Conservation (phyloP, 2,329 filamentous ascomycete species). For the Ophidiomyces ophidiicola region DNA sequence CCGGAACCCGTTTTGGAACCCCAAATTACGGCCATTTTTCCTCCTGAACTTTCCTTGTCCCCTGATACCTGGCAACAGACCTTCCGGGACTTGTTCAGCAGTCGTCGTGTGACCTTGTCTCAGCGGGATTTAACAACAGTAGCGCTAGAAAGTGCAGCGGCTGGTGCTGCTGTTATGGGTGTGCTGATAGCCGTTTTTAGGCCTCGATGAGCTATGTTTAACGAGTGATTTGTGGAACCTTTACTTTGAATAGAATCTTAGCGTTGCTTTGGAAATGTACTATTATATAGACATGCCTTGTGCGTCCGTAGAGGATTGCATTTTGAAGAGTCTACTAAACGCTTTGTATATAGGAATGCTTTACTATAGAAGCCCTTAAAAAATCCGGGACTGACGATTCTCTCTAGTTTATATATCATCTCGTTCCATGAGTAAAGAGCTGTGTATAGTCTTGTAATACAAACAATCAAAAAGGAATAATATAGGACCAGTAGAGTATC, state of each 20-base stretch:
- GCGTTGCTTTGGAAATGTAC: not conserved
- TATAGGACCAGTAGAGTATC: slow-evolving; percentile 2
- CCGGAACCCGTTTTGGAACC: slow-evolving; percentile 14
- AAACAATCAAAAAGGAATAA: not conserved
- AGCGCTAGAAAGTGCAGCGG: slow-evolving; percentile 53
- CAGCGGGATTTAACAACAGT: slow-evolving; percentile 61
- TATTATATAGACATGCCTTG: too few species aligned
- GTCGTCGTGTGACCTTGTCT: slow-evolving; percentile 49
- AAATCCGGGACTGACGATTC: too few species aligned
- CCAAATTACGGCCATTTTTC: slow-evolving; percentile 19
- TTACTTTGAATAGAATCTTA: not conserved
- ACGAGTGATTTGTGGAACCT: not conserved
- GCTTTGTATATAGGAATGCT: too few species aligned
- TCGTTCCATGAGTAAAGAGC: not conserved
- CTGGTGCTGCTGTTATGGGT: slow-evolving; percentile 51
- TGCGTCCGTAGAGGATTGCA: not conserved
- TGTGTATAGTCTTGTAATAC: slow-evolving; percentile 10
- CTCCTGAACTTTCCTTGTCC: slow-evolving; percentile 20
- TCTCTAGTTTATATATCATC: not conserved
- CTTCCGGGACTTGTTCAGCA: slow-evolving; percentile 51
- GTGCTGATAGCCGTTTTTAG: slow-evolving; percentile 41
- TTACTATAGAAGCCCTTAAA: too few species aligned
- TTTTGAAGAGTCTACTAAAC: not conserved
- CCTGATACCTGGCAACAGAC: slow-evolving; percentile 39
- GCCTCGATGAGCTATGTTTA: slow-evolving; percentile 27